Percentiles rank a stretch among this genome's conserved stretches.
These are phyloP conservation scores for Dentipellis sp. DNA, from an alignment of 768 basidiomycete species.

Conservation along the genomic window DNA sequence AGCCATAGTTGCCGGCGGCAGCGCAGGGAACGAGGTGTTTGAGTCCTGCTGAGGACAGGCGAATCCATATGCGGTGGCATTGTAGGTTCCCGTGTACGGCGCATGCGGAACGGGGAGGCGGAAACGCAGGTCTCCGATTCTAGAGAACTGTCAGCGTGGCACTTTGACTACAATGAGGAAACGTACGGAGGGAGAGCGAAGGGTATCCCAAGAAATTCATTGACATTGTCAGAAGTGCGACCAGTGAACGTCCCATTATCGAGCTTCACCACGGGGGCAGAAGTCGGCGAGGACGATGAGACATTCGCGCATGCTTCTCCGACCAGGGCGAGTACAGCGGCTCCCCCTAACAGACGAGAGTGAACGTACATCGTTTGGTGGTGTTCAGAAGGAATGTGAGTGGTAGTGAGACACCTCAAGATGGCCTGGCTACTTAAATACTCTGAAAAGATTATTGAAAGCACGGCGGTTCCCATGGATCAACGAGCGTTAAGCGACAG, in stretches of 20 bases:
- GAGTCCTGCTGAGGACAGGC: slow-evolving; percentile 17
- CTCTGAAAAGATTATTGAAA: too few species aligned
- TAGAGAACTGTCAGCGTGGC: background rate
- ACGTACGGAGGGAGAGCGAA: slow-evolving; percentile 13
- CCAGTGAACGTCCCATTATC: slow-evolving; percentile 10
- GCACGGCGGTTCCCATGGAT: too few species aligned
- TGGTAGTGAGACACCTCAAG: too few species aligned
- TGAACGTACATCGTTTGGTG: too few species aligned
- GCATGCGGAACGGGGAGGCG: slow-evolving; percentile 6
- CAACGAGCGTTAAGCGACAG: too few species aligned
- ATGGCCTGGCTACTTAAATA: too few species aligned
- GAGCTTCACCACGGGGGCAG: slow-evolving; percentile 1
- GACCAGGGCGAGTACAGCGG: too few species aligned
- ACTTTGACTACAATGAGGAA: background rate
- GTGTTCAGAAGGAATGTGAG: too few species aligned
- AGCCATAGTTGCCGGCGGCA: background rate
- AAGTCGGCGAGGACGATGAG: too few species aligned
- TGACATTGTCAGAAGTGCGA: background rate
- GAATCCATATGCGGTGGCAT: slow-evolving; percentile 12
- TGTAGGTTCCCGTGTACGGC: slow-evolving; percentile 6
- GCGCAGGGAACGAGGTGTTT: background rate
- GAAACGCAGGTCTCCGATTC: slow-evolving; percentile 10
- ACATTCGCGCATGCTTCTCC: too few species aligned
- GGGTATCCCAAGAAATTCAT: slow-evolving; percentile 12
- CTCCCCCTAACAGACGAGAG: too few species aligned